Evolutionary conservation across 495 filamentous ascomycete species (phyloP).

Genomic region (Penicillium daleae): DNA sequence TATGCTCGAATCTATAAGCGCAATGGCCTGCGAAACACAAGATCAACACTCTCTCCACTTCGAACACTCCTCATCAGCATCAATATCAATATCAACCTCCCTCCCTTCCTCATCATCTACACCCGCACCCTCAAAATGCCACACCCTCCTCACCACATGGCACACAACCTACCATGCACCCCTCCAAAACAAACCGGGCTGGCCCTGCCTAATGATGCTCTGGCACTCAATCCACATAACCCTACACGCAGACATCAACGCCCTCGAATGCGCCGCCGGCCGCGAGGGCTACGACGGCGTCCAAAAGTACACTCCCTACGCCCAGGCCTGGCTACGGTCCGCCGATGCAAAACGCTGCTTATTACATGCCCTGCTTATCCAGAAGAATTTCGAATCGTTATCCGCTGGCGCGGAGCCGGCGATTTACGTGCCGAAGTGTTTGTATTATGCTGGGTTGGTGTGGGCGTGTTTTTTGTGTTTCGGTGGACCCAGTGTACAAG

Average conservation of each 20-base stretch:
- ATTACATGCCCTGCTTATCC: conserved; percentile 26
- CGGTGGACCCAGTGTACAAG: no score
- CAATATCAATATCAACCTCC: no score
- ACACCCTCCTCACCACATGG: conserved; percentile 15
- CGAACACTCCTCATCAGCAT: neutral
- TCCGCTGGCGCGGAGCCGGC: conserved; percentile 24
- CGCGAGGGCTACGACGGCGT: conserved; percentile 24
- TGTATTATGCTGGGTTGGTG: conserved; percentile 25
- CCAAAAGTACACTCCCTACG: conserved; percentile 7
- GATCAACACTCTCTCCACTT: neutral
- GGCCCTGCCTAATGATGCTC: conserved; percentile 29
- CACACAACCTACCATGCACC: conserved; percentile 13
- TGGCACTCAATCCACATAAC: conserved; percentile 40
- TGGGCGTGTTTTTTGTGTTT: conserved; percentile 23
- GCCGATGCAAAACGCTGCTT: conserved; percentile 20
- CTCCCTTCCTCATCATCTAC: neutral
- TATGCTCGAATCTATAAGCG: conserved; percentile 21
- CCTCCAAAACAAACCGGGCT: conserved; percentile 6
- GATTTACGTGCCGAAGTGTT: conserved; percentile 24
- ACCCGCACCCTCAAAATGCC: neutral
- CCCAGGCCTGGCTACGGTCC: conserved; percentile 16
- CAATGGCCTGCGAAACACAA: conserved; percentile 10
- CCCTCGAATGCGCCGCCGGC: conserved; percentile 30
- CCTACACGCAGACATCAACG: conserved; percentile 31
- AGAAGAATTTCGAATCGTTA: conserved; percentile 20